Percentiles rank a stretch among this genome's conserved stretches.
phyloP scores from a whole-genome alignment of 257 asterid species.

The Nemophila menziesii region DNA sequence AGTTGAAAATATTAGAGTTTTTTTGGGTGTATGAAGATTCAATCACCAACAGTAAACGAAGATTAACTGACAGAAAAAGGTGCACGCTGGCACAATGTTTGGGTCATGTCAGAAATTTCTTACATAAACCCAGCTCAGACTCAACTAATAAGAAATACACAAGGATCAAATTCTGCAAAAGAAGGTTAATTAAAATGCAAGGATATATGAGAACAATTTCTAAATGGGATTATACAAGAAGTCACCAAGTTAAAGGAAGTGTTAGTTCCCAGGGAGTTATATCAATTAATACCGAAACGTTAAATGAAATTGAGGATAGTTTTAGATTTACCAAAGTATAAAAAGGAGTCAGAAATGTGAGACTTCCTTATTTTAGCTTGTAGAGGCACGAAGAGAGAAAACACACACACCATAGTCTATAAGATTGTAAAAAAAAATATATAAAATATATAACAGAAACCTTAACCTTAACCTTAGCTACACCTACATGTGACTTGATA shows the following conservation, averaged over 20 bases:
- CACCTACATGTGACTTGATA: slow-evolving; percentile 12
- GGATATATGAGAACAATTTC: background rate
- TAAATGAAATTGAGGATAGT: slow-evolving; percentile 1
- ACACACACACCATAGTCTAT: slow-evolving; percentile 10
- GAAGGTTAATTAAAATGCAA: background rate
- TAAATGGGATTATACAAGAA: no score
- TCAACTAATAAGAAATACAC: background rate
- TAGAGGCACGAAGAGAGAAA: slow-evolving; percentile 1
- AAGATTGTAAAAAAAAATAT: slow-evolving; percentile 7
- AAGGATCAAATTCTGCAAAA: background rate
- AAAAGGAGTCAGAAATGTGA: slow-evolving; percentile 2
- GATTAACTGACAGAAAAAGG: background rate
- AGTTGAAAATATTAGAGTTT: no score
- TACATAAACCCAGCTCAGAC: background rate
- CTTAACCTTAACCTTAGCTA: slow-evolving; percentile 18
- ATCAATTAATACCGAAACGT: background rate
- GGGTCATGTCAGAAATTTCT: background rate
- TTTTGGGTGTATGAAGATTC: no score
- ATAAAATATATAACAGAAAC: slow-evolving; percentile 14
- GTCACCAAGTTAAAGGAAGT: background rate
- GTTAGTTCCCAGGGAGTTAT: background rate
- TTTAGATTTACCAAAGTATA: background rate
- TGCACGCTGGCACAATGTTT: background rate
- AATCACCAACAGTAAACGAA: background rate
- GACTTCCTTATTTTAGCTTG: slow-evolving; percentile 11